These are phyloP conservation scores for Leishmania aethiopica DNA, from an alignment of 208 protist genomes.

Conservation along the genomic window DNA sequence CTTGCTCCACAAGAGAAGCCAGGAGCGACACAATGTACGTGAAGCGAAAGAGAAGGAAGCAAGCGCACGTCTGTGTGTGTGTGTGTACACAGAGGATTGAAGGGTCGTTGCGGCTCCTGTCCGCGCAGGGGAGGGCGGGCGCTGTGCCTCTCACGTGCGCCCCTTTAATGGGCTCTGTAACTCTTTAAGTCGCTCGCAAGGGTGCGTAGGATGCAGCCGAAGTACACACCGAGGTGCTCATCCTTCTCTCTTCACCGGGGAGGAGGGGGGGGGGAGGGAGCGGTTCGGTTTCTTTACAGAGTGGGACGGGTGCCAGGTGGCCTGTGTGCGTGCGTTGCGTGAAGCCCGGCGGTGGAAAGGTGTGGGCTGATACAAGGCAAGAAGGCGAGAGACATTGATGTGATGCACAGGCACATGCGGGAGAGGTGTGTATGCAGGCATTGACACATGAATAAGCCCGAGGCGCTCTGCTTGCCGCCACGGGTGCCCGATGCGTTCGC, in stretches of 20 bases:
- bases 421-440: neutral
- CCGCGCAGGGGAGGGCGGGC: neutral
- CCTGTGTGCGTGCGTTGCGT: neutral
- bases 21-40: conserved; percentile 1
- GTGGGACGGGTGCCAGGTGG: neutral
- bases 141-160: neutral
- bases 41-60: neutral
- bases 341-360: neutral
- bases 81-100: neutral
- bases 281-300: neutral
- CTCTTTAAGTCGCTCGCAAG: neutral
- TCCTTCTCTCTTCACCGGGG: neutral
- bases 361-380: neutral
- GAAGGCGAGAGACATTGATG: neutral
- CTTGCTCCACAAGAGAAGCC: neutral
- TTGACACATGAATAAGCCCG: neutral
- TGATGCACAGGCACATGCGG: neutral
- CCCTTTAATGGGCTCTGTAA: neutral
- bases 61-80: neutral
- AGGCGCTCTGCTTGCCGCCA: neutral
- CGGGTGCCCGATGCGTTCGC: neutral
- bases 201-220: neutral
- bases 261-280: neutral
- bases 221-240: neutral
- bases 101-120: neutral